phyloP scores from a whole-genome alignment of 371 early-diverging fungal species.

The Smittium mucronatum region DNA sequence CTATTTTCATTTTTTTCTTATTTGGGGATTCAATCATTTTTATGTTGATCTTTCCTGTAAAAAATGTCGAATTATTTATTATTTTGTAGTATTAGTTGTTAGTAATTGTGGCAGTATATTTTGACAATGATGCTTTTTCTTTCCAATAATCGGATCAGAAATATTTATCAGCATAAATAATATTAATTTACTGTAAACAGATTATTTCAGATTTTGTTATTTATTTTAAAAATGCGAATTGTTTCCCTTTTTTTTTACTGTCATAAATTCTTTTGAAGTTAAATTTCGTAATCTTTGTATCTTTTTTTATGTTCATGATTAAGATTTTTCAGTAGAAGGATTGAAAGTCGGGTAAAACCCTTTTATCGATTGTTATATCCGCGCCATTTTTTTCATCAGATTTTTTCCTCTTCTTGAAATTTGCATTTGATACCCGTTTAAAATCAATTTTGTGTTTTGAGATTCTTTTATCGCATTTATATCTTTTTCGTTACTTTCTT shows the following conservation, averaged over 20 bases:
- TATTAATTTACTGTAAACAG: constrained; percentile 6
- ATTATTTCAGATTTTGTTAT: neutral
- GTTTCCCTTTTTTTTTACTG: neutral
- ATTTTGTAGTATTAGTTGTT: neutral
- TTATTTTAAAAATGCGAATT: neutral
- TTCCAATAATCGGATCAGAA: neutral
- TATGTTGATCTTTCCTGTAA: neutral
- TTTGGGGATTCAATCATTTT: neutral
- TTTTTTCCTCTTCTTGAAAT: no score
- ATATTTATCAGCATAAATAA: neutral
- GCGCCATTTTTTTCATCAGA: no score
- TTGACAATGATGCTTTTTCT: neutral
- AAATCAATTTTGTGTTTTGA: no score
- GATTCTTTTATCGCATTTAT: no score
- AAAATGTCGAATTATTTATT: neutral
- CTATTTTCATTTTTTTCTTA: constrained; percentile 3
- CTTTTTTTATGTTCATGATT: neutral
- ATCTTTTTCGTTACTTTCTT: no score
- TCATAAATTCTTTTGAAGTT: neutral
- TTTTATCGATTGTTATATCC: no score
- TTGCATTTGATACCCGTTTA: no score
- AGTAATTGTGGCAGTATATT: constrained; percentile 1
- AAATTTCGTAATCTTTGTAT: neutral
- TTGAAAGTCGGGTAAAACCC: no score
- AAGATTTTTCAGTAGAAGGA: no score